These are phyloP conservation scores for Hymenoscyphus fraxineus DNA, from an alignment of 2,329 filamentous ascomycete species.

Conservation along the genomic window DNA sequence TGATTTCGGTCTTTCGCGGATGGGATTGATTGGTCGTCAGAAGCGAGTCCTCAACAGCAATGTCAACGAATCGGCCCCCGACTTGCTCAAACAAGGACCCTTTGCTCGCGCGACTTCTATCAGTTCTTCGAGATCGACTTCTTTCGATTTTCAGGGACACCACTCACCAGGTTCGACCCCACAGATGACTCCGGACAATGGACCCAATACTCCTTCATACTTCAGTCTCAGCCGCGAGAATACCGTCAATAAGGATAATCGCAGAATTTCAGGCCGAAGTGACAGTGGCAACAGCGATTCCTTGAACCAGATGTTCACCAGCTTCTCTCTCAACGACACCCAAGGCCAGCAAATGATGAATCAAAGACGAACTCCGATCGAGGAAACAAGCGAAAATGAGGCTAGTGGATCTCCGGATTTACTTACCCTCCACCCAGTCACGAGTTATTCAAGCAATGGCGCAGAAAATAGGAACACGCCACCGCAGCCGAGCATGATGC, in stretches of 20 bases:
- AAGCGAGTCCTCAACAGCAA: slow-evolving; percentile 83
- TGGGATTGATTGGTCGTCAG: slow-evolving; percentile 94
- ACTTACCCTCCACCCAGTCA: slow-evolving; percentile 55
- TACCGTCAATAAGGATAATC: slow-evolving; percentile 56
- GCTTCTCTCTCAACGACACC: slow-evolving; percentile 68
- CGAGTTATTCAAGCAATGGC: slow-evolving; percentile 36
- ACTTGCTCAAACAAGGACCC: slow-evolving; percentile 86
- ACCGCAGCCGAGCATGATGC: slow-evolving; percentile 69
- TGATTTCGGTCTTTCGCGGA: slow-evolving; percentile 93
- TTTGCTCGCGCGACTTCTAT: slow-evolving; percentile 84
- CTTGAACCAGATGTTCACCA: slow-evolving; percentile 75
- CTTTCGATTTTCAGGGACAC: slow-evolving; percentile 78
- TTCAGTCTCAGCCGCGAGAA: slow-evolving; percentile 70
- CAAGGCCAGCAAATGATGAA: slow-evolving; percentile 37
- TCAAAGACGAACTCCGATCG: slow-evolving; percentile 57
- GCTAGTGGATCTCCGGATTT: slow-evolving; percentile 75
- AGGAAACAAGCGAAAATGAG: slow-evolving; percentile 71
- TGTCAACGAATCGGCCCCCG: slow-evolving; percentile 78
- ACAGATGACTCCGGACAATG: slow-evolving; percentile 76
- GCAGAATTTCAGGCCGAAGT: slow-evolving; percentile 76
- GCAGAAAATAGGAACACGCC: slow-evolving; percentile 54
- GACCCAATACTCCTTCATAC: slow-evolving; percentile 83
- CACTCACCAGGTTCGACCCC: slow-evolving; percentile 83
- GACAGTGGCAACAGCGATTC: slow-evolving; percentile 90
- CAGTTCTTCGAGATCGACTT: slow-evolving; percentile 86